Evolutionary conservation across 1,284 basidiomycete genomes (phyloP), one percentile per base, ranked within the genome.

Genomic region (Ustilago bromivora): DNA sequence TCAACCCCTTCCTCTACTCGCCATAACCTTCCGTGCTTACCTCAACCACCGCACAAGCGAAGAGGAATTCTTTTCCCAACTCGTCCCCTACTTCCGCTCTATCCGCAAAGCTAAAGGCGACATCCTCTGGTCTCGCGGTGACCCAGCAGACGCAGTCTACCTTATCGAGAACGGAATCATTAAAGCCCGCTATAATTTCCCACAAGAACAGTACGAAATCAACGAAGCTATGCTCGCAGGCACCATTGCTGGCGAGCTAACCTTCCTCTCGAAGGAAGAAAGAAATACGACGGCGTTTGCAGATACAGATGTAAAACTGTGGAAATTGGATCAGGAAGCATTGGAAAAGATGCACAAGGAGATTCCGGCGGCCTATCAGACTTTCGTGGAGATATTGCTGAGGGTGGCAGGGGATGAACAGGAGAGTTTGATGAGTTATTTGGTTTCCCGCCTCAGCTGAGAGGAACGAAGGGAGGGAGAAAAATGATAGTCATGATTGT

Each of bases 1-100:
- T 0, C 82, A 84, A 59, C 81, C 81, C 2, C 58, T 74, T 10
- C 73, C 81, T 1, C 49, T 84, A 46, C 64, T 84, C 5, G 66
- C 66, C 11, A 76, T 79, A 38, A 84, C 82, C 17, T 82, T 84
- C 57, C 65, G 73, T 0, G 80, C 81, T n/a, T 84, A 81, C 40
- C 68, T 75, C 15, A 36, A 63, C 32, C 23, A 19, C 0, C 34
- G 43, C n/a, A 46, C 54, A 15, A 60, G 41, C 11, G 72, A 75
- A 31, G 61, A 71, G 12, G 59, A 43, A 15, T 72, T 90, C 75
- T 88, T 88, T 72, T 61, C 81, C 43, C 78, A 87, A 19, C 83
- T 98, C 38, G 87, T 89, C 0, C 88, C 90, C 0, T 96, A 94
- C 87, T 92, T 99, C 78, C 88, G 90, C 57, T 90, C 90, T 10